Percentiles rank a stretch among this genome's conserved stretches.
These are phyloP conservation scores for Trametes punicea DNA, from an alignment of 768 basidiomycete species.

Conservation along the genomic window DNA sequence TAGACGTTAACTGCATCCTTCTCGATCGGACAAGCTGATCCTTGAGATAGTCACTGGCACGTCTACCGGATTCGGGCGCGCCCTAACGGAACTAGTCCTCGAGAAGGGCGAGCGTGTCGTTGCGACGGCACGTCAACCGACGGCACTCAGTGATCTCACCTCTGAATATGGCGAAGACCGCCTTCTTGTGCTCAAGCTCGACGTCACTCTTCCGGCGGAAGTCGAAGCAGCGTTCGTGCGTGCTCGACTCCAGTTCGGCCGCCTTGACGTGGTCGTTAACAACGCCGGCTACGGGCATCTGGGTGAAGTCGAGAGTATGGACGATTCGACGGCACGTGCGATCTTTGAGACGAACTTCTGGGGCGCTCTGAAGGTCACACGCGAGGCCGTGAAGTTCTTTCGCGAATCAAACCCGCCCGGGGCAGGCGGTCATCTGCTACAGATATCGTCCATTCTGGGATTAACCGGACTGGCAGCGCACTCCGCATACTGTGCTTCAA, in stretches of 20 bases:
- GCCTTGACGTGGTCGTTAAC: slow-evolving; percentile 30
- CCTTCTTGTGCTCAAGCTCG: slow-evolving; percentile 23
- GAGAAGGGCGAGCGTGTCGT: slow-evolving; percentile 24
- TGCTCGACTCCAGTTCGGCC: slow-evolving; percentile 17
- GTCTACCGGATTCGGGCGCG: slow-evolving; percentile 26
- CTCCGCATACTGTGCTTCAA: slow-evolving; percentile 13
- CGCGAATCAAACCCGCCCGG: slow-evolving; percentile 36
- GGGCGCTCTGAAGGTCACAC: slow-evolving; percentile 29
- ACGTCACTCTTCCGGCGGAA: slow-evolving; percentile 19
- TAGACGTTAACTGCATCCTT: neutral
- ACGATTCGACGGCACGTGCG: slow-evolving; percentile 13
- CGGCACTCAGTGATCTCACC: slow-evolving; percentile 23
- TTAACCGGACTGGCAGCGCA: slow-evolving; percentile 12
- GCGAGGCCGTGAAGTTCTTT: slow-evolving; percentile 33
- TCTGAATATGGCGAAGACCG: slow-evolving; percentile 10
- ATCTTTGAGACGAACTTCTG: slow-evolving; percentile 29
- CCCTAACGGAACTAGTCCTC: slow-evolving; percentile 22
- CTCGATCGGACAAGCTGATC: neutral
- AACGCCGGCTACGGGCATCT: slow-evolving; percentile 23
- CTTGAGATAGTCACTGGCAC: slow-evolving; percentile 25
- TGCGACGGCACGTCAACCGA: slow-evolving; percentile 26
- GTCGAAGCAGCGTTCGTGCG: slow-evolving; percentile 20
- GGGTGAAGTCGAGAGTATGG: slow-evolving; percentile 22
- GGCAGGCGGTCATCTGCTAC: slow-evolving; percentile 33
- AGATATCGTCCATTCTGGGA: slow-evolving; percentile 31